Evolutionary conservation across 1,139 yeast species (phyloP), one percentile per base, ranked within the genome.

Genomic region (Diutina neorugosa): DNA sequence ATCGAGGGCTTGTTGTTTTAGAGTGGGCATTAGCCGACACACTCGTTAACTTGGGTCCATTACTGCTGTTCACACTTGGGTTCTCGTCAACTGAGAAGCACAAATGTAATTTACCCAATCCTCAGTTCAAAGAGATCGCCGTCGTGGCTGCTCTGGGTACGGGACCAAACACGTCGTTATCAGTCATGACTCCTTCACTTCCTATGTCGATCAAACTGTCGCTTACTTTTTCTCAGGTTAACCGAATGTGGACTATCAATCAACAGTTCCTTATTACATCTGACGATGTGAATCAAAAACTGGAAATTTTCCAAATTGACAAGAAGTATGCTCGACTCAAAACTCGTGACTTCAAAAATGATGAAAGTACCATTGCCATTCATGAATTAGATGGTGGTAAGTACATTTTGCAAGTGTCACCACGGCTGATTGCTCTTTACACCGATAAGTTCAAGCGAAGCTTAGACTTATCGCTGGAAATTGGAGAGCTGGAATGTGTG

Each of bases 111-210:
- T 71, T 85, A 49, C 71, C 79, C 1, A 86, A 86, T 61, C 94
- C 95, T 0, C 84, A 82, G 57, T 73, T 66, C 55, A 72, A 77
- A 53, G 91, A 85, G 60, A 69, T 78, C 11, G 84, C 89, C 2
- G 75, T 90, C 4, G 78, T 88, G 6, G 81, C 86, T 0, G 78
- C 89, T 6, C 77, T 86, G 0, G 97, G 96, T 0, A 73, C 81
- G 16, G 83, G 78, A 19, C 61, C 64, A 0, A 74, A 78, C 18
- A 78, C 85, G 8, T 74, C 78, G 48, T 61, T 91, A 43, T 80
- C 85, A 42, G 73, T 86, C 8, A 70, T 84, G 51, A 74, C 80
- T 12, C 88, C 88, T 8, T 74, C 83, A 11, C 73, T 85, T 8
- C 82, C 82, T 58, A 91, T 91, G 0, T 63, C 63, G 0, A 81